phyloP scores from a whole-genome alignment of 805 yeast genomes.

The Saccharomycopsis selenospora region DNA sequence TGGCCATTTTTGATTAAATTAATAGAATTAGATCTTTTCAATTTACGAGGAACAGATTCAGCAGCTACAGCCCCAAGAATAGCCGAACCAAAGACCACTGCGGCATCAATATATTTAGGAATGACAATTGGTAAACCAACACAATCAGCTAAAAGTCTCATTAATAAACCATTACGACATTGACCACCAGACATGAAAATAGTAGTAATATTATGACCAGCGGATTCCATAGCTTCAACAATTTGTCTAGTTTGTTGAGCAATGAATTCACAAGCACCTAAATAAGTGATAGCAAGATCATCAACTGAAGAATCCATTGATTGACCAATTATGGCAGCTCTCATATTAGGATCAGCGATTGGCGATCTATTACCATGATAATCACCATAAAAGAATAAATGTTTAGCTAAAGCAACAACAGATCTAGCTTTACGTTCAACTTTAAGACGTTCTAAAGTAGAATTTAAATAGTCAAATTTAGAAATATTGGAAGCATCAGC shows the following conservation, averaged over 20 bases:
- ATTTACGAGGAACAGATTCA: slow-evolving; percentile 43
- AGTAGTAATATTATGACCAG: slow-evolving; percentile 71
- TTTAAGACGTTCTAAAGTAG: slow-evolving; percentile 60
- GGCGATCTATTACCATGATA: slow-evolving; percentile 96
- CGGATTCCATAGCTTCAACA: slow-evolving; percentile 69
- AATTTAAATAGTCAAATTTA: slow-evolving; percentile 77
- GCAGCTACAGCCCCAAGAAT: slow-evolving; percentile 93
- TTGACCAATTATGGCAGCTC: slow-evolving; percentile 86
- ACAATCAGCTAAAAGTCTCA: slow-evolving; percentile 87
- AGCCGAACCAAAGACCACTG: slow-evolving; percentile 95
- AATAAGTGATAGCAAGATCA: slow-evolving; percentile 75
- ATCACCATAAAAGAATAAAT: slow-evolving; percentile 91
- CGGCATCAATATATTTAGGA: slow-evolving; percentile 93
- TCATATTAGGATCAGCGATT: slow-evolving; percentile 92
- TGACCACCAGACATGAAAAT: slow-evolving; percentile 96
- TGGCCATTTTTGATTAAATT: slow-evolving; percentile 14
- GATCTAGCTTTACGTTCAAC: slow-evolving; percentile 53
- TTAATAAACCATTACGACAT: slow-evolving; percentile 82
- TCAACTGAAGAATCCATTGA: slow-evolving; percentile 85
- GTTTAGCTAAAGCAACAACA: slow-evolving; percentile 73
- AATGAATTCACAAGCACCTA: slow-evolving; percentile 94
- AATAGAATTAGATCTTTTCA: slow-evolving; percentile 25
- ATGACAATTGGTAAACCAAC: slow-evolving; percentile 87
- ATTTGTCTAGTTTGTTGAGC: slow-evolving; percentile 97
- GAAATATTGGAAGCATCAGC: slow-evolving; percentile 66